Evolutionary conservation across 371 early-diverging fungal species (phyloP), one percentile per base, ranked within the genome.

Genomic region (Fennellomyces sp.): DNA sequence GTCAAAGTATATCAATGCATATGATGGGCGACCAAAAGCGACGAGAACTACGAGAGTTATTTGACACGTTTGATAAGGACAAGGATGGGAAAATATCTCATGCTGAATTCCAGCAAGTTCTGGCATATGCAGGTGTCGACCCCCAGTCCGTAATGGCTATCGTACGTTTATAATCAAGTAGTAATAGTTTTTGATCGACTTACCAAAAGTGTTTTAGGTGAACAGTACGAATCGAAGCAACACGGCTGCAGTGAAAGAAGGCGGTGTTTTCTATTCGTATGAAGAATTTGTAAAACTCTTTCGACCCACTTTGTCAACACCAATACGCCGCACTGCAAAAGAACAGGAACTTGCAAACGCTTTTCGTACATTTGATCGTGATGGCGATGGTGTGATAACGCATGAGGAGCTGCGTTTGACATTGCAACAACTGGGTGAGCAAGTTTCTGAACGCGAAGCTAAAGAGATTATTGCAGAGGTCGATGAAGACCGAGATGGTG

Each of bases 371-470:
- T 79, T 79, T 55, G 80, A 79, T 59, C 63, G 62, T 15, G 69
- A 79, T 49, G 65, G 69, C 0, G 69, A 74, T 56, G 80, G 76
- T 0, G 49, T 61, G 1, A 79, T 79, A n/a, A 72, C 68, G 28
- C 67, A 63, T 12, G 19, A 31, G 15, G 80, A 79, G 53, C 60
- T 79, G 5, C 52, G 65, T 28, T 58, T 63, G 13, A 79, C 74
- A 75, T 74, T 79, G 74, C 70, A 70, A 10, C 65, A 72, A 38
- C 26, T 79, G 13, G 80, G 80, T 0, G 80, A 79, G 48, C 61
- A 59, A 21, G 53, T 79, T 4, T 66, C 64, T 8, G 38, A 64
- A n/a, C 54, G 66, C 12, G 80, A 79, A 52, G 73, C 76, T 5
- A 28, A 67, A 25, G 56, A 64, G 11, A 53, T 79, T 39, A 76